phyloP scores from a whole-genome alignment of 2,329 filamentous ascomycete genomes.

The Tympanopsis confertula region DNA sequence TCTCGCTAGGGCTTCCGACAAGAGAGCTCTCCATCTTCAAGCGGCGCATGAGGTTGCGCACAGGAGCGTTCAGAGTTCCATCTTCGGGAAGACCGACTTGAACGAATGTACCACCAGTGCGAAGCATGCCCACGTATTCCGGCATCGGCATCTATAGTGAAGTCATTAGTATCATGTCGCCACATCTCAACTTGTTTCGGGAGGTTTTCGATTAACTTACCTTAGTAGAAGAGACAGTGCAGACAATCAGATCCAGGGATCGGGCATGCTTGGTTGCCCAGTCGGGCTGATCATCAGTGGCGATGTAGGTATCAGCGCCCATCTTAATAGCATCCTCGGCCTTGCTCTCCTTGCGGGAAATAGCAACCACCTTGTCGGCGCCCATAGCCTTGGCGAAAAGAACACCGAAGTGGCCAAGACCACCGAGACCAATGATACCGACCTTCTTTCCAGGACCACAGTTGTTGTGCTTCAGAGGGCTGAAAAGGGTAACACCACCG shows the following conservation, averaged over 20 bases:
- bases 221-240: slow-evolving; percentile 40
- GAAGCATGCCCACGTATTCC: slow-evolving; percentile 48
- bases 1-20: slow-evolving; percentile 31
- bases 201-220: not conserved
- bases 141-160: slow-evolving; percentile 45
- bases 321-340: slow-evolving; percentile 46
- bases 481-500: slow-evolving; percentile 64
- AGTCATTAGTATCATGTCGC: slow-evolving; percentile 5
- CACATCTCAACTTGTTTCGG: not conserved
- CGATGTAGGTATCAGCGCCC: slow-evolving; percentile 44
- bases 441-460: slow-evolving; percentile 61
- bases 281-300: slow-evolving; percentile 39
- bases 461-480: slow-evolving; percentile 54
- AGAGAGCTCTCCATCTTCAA: slow-evolving; percentile 26
- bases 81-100: slow-evolving; percentile 59
- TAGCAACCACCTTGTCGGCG: slow-evolving; percentile 52
- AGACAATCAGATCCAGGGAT: slow-evolving; percentile 45
- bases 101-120: slow-evolving; percentile 46
- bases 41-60: slow-evolving; percentile 29
- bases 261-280: slow-evolving; percentile 43
- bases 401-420: slow-evolving; percentile 63
- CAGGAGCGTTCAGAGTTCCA: slow-evolving; percentile 12
- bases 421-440: slow-evolving; percentile 62
- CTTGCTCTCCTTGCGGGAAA: slow-evolving; percentile 49
- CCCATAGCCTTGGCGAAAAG: slow-evolving; percentile 61